Percentiles rank a stretch among this genome's conserved stretches.
phyloP scores from a whole-genome alignment of 768 basidiomycete species.

The Floccularia luteovirens region DNA sequence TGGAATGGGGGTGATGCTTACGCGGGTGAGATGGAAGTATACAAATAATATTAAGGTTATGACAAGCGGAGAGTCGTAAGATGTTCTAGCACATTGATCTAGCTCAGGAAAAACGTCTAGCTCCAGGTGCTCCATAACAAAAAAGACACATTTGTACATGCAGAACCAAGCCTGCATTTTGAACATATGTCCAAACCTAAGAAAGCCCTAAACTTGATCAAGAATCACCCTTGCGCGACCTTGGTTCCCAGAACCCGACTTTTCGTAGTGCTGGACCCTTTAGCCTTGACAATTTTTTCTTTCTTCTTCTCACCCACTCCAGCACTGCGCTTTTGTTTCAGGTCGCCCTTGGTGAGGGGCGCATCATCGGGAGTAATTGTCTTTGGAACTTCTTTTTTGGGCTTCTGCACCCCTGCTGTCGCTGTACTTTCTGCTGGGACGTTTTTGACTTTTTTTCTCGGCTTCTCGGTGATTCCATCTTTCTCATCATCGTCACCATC shows the following conservation, averaged over 20 bases:
- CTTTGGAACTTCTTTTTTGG: conserved; percentile 7
- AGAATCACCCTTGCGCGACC: conserved; percentile 22
- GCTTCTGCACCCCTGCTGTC: conserved; percentile 12
- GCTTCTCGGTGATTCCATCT: conserved; percentile 27
- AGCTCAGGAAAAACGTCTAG: background rate
- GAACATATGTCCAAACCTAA: background rate
- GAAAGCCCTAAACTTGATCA: background rate
- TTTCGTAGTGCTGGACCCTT: conserved; percentile 46
- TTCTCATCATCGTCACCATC: conserved; percentile 23
- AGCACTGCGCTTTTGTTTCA: conserved; percentile 44
- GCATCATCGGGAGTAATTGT: conserved; percentile 4
- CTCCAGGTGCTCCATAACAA: too few relatives aligned
- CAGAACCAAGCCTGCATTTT: too few relatives aligned
- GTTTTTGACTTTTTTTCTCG: conserved; percentile 37
- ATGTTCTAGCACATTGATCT: background rate
- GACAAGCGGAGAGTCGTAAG: background rate
- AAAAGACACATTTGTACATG: too few relatives aligned
- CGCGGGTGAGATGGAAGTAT: too few relatives aligned
- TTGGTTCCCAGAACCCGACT: conserved; percentile 47
- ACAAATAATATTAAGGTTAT: background rate
- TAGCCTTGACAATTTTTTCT: conserved; percentile 26
- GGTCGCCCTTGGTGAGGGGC: conserved; percentile 30
- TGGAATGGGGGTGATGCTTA: too few relatives aligned
- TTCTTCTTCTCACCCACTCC: conserved; percentile 53
- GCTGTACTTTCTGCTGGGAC: conserved; percentile 10